phyloP scores from a whole-genome alignment of 441 rosid species.

The Populus hybrid region DNA sequence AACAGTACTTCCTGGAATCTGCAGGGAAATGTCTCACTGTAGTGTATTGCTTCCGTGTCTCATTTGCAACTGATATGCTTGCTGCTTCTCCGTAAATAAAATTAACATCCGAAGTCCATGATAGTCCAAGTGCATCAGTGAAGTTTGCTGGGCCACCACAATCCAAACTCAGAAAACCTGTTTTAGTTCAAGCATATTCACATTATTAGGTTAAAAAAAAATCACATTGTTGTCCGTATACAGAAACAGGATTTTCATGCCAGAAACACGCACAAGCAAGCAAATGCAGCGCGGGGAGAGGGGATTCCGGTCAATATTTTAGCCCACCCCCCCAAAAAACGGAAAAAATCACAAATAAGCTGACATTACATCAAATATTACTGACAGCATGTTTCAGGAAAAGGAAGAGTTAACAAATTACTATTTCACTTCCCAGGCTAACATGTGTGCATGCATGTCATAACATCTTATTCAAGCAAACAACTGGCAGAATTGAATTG shows the following conservation, averaged over 20 bases:
- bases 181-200: slow-evolving; percentile 17
- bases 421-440: neutral
- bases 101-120: slow-evolving; percentile 70
- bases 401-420: neutral
- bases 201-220: neutral
- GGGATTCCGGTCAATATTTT: neutral
- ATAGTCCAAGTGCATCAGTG: slow-evolving; percentile 76
- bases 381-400: neutral
- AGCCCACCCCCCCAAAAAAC: too few relatives aligned
- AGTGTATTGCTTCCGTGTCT: slow-evolving; percentile 68
- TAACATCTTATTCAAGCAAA: neutral
- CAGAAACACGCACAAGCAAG: neutral
- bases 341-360: neutral
- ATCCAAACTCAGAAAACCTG: slow-evolving; percentile 93
- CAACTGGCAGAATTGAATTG: neutral
- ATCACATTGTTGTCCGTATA: neutral
- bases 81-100: slow-evolving; percentile 65
- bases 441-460: neutral
- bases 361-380: neutral
- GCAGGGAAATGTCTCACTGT: slow-evolving; percentile 89
- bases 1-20: slow-evolving; percentile 88
- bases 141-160: slow-evolving; percentile 79
- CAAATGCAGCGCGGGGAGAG: neutral
- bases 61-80: slow-evolving; percentile 50
- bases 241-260: neutral